Base-by-base conservation (phyloP, 805 yeast genomes). In the Metschnikowia picachoensis region DNA sequence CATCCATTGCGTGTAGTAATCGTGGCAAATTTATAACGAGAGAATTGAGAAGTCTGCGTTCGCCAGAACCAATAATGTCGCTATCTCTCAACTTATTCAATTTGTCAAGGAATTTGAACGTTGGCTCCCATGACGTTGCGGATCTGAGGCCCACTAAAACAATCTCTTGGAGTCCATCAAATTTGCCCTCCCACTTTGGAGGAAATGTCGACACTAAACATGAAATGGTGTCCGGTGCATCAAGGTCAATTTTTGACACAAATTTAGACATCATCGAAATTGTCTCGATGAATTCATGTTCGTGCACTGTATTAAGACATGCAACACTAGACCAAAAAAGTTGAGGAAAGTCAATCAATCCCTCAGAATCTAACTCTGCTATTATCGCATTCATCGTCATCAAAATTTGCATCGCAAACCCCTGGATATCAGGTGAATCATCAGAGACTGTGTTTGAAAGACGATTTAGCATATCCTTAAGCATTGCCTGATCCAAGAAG, bases 251-350 rank as follows among this genome's bases (percentile, higher is more conserved):
- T 59, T 90, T 92, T 2, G 91, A 81, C 10, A 94, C 78, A 57
- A 91, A 85, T 57, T 88, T 90, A 28, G 87, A 79, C 57, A 92
- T 68, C 4, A 94, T 82, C 0, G 95, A 85, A 27, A 94, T 70
- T 0, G 86, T 87, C 58, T 95, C 98, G 42, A 90, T 80, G 58
- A 86, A 95, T 59, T 94, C 99, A 55, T 85, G 90, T 61, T 95
- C 98, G 57, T 91, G 96, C 28, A 90, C 78, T 0, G 97, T 88
- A 47, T 84, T 84, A 51, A 94, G 68, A 55, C 97, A 85, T 0
- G 98, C 99, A 12, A 90, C 94, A 30, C 91, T 80, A 0, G 91
- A 85, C 99, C 99, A 94, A 61, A 92, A 94, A 34, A 95, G 68
- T 60, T 91, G 97, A 0, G 99, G 98, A 64, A 85, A 89, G 52